phyloP scores from a whole-genome alignment of 306 rosid species.

The Macrotyloma uniflorum region DNA sequence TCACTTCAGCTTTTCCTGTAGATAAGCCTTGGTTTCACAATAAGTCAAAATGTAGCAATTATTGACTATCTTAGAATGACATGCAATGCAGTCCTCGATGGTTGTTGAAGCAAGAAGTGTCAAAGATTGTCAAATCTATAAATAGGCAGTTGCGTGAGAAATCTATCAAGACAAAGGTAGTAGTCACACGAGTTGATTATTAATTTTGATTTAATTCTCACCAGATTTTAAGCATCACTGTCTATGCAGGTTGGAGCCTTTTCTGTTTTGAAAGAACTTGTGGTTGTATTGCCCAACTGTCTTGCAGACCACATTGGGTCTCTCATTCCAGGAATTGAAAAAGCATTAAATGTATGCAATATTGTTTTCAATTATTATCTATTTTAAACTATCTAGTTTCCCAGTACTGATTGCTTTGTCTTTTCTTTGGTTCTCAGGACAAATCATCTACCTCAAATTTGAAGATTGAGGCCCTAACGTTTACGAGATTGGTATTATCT shows the following conservation, averaged over 20 bases:
- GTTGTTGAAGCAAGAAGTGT: conserved; percentile 96
- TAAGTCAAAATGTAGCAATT: conserved; percentile 19
- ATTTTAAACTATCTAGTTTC: conserved; percentile 1
- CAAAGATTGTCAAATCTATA: conserved; percentile 84
- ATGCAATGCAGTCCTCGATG: conserved; percentile 86
- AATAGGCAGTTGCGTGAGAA: conserved; percentile 97
- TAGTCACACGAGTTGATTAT: conserved; percentile 22
- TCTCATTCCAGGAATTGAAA: conserved; percentile 98
- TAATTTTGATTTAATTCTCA: conserved; percentile 27
- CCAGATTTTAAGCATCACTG: conserved; percentile 36
- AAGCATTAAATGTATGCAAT: conserved; percentile 81
- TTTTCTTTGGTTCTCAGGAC: conserved; percentile 58
- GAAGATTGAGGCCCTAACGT: conserved; percentile 95
- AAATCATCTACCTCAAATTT: conserved; percentile 97
- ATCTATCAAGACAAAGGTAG: conserved; percentile 98
- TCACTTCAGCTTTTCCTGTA: not conserved
- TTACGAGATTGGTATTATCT: conserved; percentile 87
- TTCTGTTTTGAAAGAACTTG: conserved; percentile 96
- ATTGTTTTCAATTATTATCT: conserved; percentile 17
- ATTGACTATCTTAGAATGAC: conserved; percentile 42
- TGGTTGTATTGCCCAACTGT: conserved; percentile 96
- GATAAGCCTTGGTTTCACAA: conserved; percentile 2
- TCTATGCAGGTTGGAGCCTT: conserved; percentile 90
- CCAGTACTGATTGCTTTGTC: conserved; percentile 28
- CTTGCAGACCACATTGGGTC: conserved; percentile 98